Evolutionary conservation across 1,284 basidiomycete species (phyloP).

Genomic region (Puccinia triticina): DNA sequence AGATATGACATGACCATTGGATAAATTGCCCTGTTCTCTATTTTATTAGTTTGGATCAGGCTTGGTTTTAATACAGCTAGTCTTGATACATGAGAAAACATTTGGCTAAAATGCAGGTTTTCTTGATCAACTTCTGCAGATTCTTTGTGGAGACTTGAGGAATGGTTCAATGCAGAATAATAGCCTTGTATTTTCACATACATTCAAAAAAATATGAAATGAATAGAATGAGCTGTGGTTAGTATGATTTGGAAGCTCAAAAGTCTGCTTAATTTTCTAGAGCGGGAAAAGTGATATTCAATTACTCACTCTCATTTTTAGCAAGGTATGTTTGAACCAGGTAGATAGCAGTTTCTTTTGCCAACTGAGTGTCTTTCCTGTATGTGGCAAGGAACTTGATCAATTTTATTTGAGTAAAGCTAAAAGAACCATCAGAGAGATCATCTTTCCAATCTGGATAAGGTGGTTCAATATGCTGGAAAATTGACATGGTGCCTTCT

Average conservation of each 20-base stretch:
- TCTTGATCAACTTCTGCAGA: background rate
- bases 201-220: too few species aligned
- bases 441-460: background rate
- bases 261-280: too few species aligned
- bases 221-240: too few species aligned
- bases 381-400: background rate
- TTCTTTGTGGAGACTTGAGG: background rate
- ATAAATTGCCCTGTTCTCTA: background rate
- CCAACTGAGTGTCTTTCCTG: background rate
- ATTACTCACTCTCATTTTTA: background rate
- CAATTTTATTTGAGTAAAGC: background rate
- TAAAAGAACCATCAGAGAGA: background rate
- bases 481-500: background rate
- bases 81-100: background rate
- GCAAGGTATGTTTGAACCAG: background rate
- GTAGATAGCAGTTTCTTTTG: background rate
- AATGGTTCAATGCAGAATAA: too few species aligned
- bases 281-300: background rate
- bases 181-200: too few species aligned
- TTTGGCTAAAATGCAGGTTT: background rate
- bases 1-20: background rate
- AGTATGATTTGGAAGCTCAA: background rate
- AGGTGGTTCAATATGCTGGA: background rate
- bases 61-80: background rate
- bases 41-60: too few species aligned